Percentiles rank a stretch among this genome's conserved stretches.
phyloP scores from a whole-genome alignment of 768 basidiomycete species.

The Collybia sp. region DNA sequence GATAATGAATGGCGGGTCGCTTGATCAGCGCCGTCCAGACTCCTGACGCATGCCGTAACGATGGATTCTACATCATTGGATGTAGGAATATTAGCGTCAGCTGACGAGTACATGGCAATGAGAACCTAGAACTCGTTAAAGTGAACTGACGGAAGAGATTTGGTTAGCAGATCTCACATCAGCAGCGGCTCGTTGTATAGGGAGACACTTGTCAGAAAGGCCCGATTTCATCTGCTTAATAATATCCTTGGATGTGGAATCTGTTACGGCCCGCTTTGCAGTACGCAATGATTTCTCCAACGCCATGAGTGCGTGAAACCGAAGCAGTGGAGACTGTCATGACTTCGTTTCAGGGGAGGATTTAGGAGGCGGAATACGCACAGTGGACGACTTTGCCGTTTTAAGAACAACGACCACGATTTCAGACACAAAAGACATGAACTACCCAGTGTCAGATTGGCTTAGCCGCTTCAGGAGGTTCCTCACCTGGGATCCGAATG shows the following conservation, averaged over 20 bases:
- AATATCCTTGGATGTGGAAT: conserved; percentile 73
- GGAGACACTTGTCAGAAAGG: conserved; percentile 76
- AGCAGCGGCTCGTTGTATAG: conserved; percentile 81
- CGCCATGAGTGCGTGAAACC: conserved; percentile 74
- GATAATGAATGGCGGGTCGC: conserved; percentile 76
- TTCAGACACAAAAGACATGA: conserved; percentile 95
- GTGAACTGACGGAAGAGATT: background rate
- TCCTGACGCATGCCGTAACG: conserved; percentile 60
- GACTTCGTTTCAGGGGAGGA: conserved; percentile 1
- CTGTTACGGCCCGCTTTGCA: conserved; percentile 82
- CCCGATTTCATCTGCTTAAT: conserved; percentile 76
- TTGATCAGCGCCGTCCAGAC: conserved; percentile 81
- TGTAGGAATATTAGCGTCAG: conserved; percentile 50
- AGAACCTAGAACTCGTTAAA: conserved; percentile 31
- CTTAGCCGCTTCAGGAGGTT: background rate
- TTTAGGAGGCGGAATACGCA: conserved; percentile 28
- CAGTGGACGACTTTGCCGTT: conserved; percentile 67
- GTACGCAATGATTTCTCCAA: conserved; percentile 76
- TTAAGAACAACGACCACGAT: conserved; percentile 64
- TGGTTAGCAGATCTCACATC: conserved; percentile 44
- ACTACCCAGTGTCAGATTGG: conserved; percentile 37
- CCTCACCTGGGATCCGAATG: conserved; percentile 74
- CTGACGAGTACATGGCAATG: conserved; percentile 49
- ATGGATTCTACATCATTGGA: conserved; percentile 76
- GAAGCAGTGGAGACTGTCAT: conserved; percentile 68